A percentile compares a stretch with the other conserved stretches of the same genome.
These are phyloP conservation scores for Marasmius tenuissimus DNA, from an alignment of 1,284 basidiomycete species.

Conservation along the genomic window DNA sequence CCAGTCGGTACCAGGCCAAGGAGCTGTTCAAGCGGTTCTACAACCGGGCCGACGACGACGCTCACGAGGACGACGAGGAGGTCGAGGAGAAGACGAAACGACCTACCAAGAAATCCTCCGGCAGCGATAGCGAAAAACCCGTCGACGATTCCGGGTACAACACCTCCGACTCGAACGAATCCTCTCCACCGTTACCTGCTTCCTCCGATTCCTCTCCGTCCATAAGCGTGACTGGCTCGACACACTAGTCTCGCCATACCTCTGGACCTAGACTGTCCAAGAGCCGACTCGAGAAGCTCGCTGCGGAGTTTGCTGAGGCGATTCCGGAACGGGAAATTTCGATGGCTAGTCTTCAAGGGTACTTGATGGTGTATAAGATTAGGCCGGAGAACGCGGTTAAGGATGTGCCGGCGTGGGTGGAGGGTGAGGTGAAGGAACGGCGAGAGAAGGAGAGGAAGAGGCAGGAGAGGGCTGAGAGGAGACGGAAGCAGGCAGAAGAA, in stretches of 20 bases:
- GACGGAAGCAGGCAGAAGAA: background rate
- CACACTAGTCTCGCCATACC: background rate
- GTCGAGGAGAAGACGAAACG: conserved; percentile 25
- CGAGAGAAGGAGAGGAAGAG: background rate
- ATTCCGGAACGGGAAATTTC: conserved; percentile 69
- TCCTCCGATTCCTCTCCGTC: background rate
- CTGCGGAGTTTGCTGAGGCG: conserved; percentile 52
- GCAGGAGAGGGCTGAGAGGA: background rate
- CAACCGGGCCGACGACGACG: conserved; percentile 36
- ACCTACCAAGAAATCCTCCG: conserved; percentile 18
- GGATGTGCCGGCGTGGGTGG: conserved; percentile 48
- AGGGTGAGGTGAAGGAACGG: conserved; percentile 27
- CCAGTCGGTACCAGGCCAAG: conserved; percentile 63
- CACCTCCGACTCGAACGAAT: background rate
- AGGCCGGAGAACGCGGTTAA: conserved; percentile 57
- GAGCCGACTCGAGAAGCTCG: conserved; percentile 41
- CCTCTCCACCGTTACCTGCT: background rate
- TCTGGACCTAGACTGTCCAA: conserved; percentile 27
- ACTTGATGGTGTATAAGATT: conserved; percentile 70
- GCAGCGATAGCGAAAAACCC: conserved; percentile 4
- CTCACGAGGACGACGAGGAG: conserved; percentile 15
- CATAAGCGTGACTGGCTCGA: background rate
- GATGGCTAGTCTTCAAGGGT: conserved; percentile 76
- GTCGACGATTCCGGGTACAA: background rate
- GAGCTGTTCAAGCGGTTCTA: conserved; percentile 71